Base-by-base conservation (phyloP, 2,329 filamentous ascomycete genomes). In the Sarocladiaceae sp. region DNA sequence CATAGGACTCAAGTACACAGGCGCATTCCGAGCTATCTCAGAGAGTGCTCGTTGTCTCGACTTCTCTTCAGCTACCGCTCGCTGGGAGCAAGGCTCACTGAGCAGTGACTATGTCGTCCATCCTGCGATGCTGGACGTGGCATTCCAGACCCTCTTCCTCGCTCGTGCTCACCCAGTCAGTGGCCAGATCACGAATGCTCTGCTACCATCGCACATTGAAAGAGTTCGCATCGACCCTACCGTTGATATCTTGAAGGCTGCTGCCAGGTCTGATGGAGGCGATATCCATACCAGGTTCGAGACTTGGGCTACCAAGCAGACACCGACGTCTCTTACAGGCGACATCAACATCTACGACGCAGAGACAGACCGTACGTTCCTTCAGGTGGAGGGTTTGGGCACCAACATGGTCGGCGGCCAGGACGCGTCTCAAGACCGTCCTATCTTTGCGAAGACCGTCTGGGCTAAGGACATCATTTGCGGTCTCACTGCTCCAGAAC, bases 121-220 rank as follows among this genome's bases (percentile, higher is more conserved):
- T 43, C 62, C 63, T 0, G 51, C 44, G 2, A 46, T 48, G n/a
- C 53, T 67, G 0, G 63, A 65, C 43, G 53, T 51, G 2, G 55
- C 58, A 1, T 52, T 67, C 48, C 64, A 67, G 48, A 34, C 55
- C 3, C 27, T 49, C 15, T 47, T 64, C 6, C 44, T 58, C 5
- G 60, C 63, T 15, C 37, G 40, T 24, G 45, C 44, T 2, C 44
- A 45, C 11, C 47, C 47, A 13, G 45, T 40, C 12, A 46, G 44
- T 16, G 35, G 47, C 2, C 42, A 46, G 32, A 47, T 49, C 9
- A 45, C 41, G 2, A 43, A 41, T 1, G 39, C 44, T 12, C 19
- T 44, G 24, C 20, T 49, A 18, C 47, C 47, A 11, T 45, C 47
- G 9, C 40, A 46, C 33, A 47, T 49, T 27, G 39, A 43, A 9